Percentiles rank a stretch among this genome's conserved stretches.
Conservation (phyloP, 805 yeast genomes). For the Saturnispora besseyi region DNA sequence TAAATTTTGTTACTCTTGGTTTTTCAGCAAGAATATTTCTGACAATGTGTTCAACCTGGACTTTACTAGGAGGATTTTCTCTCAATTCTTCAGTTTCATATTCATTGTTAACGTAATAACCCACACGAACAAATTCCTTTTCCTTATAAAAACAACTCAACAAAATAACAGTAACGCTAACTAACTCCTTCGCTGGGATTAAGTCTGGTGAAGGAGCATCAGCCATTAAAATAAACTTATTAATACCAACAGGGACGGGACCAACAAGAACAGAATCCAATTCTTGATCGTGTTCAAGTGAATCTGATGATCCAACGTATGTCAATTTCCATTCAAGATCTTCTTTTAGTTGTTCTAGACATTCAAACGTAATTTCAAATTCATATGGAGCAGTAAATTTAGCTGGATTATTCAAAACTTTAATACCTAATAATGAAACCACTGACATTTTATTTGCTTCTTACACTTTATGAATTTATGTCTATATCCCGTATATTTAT, state of each 20-base stretch:
- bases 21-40: slow-evolving; percentile 93
- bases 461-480: neutral
- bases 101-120: slow-evolving; percentile 95
- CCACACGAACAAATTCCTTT: slow-evolving; percentile 92
- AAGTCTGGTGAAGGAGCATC: slow-evolving; percentile 96
- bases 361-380: slow-evolving; percentile 95
- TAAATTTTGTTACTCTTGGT: slow-evolving; percentile 94
- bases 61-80: slow-evolving; percentile 89
- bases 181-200: slow-evolving; percentile 93
- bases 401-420: slow-evolving; percentile 91
- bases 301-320: slow-evolving; percentile 91
- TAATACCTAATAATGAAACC: slow-evolving; percentile 84
- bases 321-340: slow-evolving; percentile 97
- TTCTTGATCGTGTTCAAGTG: slow-evolving; percentile 94
- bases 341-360: slow-evolving; percentile 82
- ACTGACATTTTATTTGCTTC: slow-evolving; percentile 57
- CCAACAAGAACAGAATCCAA: slow-evolving; percentile 95
- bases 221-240: slow-evolving; percentile 85
- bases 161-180: slow-evolving; percentile 88
- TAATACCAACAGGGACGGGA: slow-evolving; percentile 96
- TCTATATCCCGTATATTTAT: neutral
- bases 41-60: slow-evolving; percentile 88
- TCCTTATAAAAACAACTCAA: slow-evolving; percentile 90
- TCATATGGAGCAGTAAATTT: slow-evolving; percentile 88
- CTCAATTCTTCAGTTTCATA: slow-evolving; percentile 89